A percentile compares a stretch with the other conserved stretches of the same genome.
phyloP scores from a whole-genome alignment of 2,329 filamentous ascomycete genomes.

The Diaporthe destruens region DNA sequence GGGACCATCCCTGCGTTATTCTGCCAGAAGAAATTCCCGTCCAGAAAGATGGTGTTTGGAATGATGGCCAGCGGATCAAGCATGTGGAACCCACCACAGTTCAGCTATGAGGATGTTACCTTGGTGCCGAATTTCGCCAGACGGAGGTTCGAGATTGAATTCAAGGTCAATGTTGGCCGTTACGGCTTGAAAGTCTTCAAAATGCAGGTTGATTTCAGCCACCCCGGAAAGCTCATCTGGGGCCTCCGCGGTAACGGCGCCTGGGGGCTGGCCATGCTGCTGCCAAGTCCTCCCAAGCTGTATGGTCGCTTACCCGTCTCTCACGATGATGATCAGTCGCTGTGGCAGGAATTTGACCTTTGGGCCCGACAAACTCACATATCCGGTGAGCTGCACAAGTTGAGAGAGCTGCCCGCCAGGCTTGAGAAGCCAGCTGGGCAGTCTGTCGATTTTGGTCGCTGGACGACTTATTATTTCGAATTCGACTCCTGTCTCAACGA shows the following conservation, averaged over 20 bases:
- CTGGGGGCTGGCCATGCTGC: conserved; percentile 59
- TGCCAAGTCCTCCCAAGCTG: conserved; percentile 63
- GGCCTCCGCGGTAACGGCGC: conserved; percentile 49
- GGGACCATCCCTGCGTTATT: not conserved
- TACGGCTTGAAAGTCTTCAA: conserved; percentile 51
- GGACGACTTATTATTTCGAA: conserved; percentile 67
- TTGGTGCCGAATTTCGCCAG: conserved; percentile 37
- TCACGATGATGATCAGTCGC: conserved; percentile 48
- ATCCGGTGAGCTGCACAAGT: conserved; percentile 50
- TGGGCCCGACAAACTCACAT: conserved; percentile 66
- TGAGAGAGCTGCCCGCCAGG: conserved; percentile 53
- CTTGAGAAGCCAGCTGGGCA: conserved; percentile 52
- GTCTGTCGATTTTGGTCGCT: conserved; percentile 67
- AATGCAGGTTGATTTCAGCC: conserved; percentile 58
- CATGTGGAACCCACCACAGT: conserved; percentile 39
- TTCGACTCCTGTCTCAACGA: conserved; percentile 50
- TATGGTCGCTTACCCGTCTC: conserved; percentile 55
- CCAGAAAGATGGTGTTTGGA: conserved; percentile 27
- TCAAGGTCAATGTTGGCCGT: conserved; percentile 28
- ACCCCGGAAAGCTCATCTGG: conserved; percentile 60
- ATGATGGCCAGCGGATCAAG: conserved; percentile 37
- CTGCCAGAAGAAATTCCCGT: conserved; percentile 13
- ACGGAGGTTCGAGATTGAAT: conserved; percentile 31
- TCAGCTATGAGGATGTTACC: conserved; percentile 25
- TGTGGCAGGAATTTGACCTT: conserved; percentile 57